These are phyloP conservation scores for Solanum virginianum DNA, from an alignment of 257 asterid genomes.

Conservation along the genomic window DNA sequence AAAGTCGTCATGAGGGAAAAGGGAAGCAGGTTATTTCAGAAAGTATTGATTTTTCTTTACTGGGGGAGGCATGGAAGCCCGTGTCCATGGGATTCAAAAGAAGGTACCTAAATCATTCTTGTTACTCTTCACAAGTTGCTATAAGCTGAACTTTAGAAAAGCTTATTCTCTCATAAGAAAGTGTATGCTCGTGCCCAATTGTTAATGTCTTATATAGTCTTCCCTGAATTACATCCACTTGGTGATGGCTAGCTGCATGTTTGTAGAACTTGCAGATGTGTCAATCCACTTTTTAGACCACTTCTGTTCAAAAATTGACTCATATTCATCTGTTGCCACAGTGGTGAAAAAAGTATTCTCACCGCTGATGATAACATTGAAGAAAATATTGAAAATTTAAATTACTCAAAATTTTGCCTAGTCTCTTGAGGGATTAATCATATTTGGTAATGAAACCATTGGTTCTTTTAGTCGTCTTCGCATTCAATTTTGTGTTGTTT, in stretches of 20 bases:
- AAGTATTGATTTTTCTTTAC: constrained; percentile 23
- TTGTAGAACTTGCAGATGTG: background rate
- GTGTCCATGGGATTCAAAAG: constrained; percentile 81
- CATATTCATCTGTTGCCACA: background rate
- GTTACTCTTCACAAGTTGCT: background rate
- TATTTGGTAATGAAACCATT: background rate
- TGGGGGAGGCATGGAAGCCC: constrained; percentile 90
- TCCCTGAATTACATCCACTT: background rate
- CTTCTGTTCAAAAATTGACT: background rate
- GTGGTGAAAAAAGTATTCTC: background rate
- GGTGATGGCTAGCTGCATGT: background rate
- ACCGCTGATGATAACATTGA: background rate
- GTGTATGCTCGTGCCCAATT: background rate
- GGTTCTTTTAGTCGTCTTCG: background rate
- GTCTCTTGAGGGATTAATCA: background rate
- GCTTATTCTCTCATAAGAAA: background rate
- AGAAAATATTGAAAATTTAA: background rate
- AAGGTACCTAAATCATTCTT: constrained; percentile 34
- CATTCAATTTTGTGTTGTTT: background rate
- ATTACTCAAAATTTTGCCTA: background rate
- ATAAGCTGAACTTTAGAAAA: background rate
- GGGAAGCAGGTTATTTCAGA: constrained; percentile 13
- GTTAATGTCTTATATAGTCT: background rate
- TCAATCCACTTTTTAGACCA: background rate
- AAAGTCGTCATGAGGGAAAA: constrained; percentile 19